Evolutionary conservation across 352 stramenopile species (phyloP).

Genomic region (Blastocystis sp.): DNA sequence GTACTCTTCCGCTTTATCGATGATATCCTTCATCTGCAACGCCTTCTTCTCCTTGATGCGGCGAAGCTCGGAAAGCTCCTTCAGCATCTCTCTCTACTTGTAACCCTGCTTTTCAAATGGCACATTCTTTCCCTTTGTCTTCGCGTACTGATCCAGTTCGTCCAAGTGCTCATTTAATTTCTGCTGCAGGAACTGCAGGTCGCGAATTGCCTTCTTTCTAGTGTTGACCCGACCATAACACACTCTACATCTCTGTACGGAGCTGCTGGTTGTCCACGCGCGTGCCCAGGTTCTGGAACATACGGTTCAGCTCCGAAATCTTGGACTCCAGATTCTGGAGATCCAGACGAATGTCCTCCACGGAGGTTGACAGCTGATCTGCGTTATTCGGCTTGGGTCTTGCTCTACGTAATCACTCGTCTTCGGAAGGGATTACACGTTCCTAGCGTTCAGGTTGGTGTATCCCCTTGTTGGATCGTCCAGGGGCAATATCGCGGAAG

Average conservation of each 20-base stretch:
- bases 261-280: conserved; percentile 62
- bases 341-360: conserved; percentile 65
- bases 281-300: conserved; percentile 65
- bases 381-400: background rate
- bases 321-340: conserved; percentile 65
- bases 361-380: conserved; percentile 55
- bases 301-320: conserved; percentile 58
- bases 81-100: conserved; percentile 62
- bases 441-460: background rate
- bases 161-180: conserved; percentile 68
- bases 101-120: background rate
- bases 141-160: conserved; percentile 63
- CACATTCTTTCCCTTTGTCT: conserved; percentile 61
- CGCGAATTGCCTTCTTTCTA: conserved; percentile 64
- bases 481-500: conserved; percentile 51
- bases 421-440: background rate
- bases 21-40: conserved; percentile 34
- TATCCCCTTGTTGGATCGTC: conserved; percentile 31
- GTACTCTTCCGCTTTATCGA: conserved; percentile 58
- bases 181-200: conserved; percentile 27
- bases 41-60: conserved; percentile 62
- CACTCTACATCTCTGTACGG: conserved; percentile 53
- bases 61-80: conserved; percentile 60
- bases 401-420: background rate
- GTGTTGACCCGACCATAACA: background rate